Percentiles rank a stretch among this genome's conserved stretches.
These are phyloP conservation scores for Phialocephala sp. DNA, from an alignment of 2,329 filamentous ascomycete species.

Conservation along the genomic window DNA sequence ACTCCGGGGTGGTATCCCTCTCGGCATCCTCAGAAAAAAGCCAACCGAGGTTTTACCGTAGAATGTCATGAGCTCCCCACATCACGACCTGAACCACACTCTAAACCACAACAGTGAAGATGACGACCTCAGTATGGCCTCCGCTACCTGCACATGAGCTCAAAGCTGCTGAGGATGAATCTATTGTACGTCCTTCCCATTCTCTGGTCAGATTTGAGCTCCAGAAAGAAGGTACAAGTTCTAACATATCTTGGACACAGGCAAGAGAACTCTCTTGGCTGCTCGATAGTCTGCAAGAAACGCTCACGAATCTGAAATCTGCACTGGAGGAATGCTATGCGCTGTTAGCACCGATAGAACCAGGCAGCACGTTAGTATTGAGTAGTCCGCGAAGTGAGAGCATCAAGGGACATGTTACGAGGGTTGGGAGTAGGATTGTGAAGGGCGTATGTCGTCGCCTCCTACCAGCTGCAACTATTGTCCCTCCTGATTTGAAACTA, in stretches of 20 bases:
- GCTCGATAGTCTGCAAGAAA: slow-evolving; percentile 44
- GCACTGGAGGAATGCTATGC: slow-evolving; percentile 66
- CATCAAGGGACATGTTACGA: slow-evolving; percentile 90
- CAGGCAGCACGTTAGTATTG: slow-evolving; percentile 86
- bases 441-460: slow-evolving; percentile 70
- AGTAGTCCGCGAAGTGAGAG: slow-evolving; percentile 86
- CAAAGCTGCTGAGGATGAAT: slow-evolving; percentile 40
- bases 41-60: slow-evolving; percentile 13
- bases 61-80: slow-evolving; percentile 7
- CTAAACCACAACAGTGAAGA: slow-evolving; percentile 14
- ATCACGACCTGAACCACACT: neutral
- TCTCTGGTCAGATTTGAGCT: neutral
- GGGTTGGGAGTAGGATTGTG: slow-evolving; percentile 87
- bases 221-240: neutral
- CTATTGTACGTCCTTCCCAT: slow-evolving; percentile 32
- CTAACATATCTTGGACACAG: slow-evolving; percentile 27
- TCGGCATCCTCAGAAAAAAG: slow-evolving; percentile 1
- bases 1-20: neutral
- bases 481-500: neutral
- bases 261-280: slow-evolving; percentile 44
- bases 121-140: slow-evolving; percentile 40
- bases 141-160: slow-evolving; percentile 35
- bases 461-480: neutral
- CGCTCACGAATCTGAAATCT: slow-evolving; percentile 39
- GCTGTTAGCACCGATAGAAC: slow-evolving; percentile 82